Conservation (phyloP, 352 stramenopile species). For the Globisporangium barbulae region DNA sequence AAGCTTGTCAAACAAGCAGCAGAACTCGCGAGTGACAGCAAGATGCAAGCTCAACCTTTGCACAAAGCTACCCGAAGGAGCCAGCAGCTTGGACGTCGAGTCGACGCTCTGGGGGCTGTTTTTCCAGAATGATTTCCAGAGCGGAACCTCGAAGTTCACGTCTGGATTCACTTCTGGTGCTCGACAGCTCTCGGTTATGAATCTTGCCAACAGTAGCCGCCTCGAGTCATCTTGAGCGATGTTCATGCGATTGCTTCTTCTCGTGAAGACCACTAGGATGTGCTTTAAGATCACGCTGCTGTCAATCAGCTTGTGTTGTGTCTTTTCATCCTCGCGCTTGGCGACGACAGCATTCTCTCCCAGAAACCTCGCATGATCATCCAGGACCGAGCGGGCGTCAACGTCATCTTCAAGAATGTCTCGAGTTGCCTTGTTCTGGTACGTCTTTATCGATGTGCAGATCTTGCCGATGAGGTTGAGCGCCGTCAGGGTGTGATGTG, state of each 20-base stretch:
- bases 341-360: slow-evolving; percentile 16
- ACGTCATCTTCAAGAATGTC: slow-evolving; percentile 46
- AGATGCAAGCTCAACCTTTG: slow-evolving; percentile 46
- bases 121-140: slow-evolving; percentile 59
- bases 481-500: slow-evolving; percentile 58
- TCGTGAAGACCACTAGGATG: slow-evolving; percentile 57
- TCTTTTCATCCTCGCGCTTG: slow-evolving; percentile 8
- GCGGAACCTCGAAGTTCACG: slow-evolving; percentile 17
- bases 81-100: slow-evolving; percentile 39
- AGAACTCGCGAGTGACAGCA: slow-evolving; percentile 58
- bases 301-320: slow-evolving; percentile 1
- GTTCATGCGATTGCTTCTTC: slow-evolving; percentile 25
- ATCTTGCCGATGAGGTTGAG: slow-evolving; percentile 77
- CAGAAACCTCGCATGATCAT: slow-evolving; percentile 50
- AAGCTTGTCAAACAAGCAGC: slow-evolving; percentile 59
- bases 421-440: slow-evolving; percentile 34
- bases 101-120: slow-evolving; percentile 25
- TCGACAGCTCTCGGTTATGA: slow-evolving; percentile 31
- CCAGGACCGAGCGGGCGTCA: slow-evolving; percentile 31
- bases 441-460: slow-evolving; percentile 64
- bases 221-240: slow-evolving; percentile 41
- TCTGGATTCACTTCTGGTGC: not conserved
- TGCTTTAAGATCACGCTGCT: slow-evolving; percentile 48
- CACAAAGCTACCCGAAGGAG: slow-evolving; percentile 40
- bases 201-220: slow-evolving; percentile 54